Evolutionary conservation across 2,329 filamentous ascomycete species (phyloP), one percentile per base, ranked within the genome.

Genomic region (Aureobasidium leucospermi): DNA sequence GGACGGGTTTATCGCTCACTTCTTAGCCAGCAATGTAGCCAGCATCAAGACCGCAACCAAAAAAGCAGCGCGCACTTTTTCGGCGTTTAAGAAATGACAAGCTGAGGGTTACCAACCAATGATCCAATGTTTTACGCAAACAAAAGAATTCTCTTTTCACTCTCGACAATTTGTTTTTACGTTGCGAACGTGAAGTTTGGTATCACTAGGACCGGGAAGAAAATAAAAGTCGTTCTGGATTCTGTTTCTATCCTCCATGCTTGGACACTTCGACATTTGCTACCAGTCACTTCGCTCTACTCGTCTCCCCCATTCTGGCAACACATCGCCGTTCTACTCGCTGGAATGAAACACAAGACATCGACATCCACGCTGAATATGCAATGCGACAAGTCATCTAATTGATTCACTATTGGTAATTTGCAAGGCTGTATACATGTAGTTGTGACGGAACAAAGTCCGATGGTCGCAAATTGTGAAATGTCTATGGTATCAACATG

Each of bases 11-110:
- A 5, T 46, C 41, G 29, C 29, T 34, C 28, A 29, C 43, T 58
- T 58, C 32, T 58, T 58, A 47, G 43, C 38, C 43, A 43, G 23
- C 43, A 47, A 58, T 58, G 55, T 58, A 58, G 55, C 43, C 32
- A 43, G 16, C 43, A 58, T 34, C 45, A 58, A 48, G 28, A 36
- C 41, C 19, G 23, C 23, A 58, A 48, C 42, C 19, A 48, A 47
- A 58, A 58, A 48, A 48, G 39, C 29, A 41, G 34, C 55, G 55
- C 55, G 39, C 39, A 42, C 52, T 38, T 57, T 45, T 46, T 57
- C 41, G 52, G 52, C 52, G 52, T 57, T 57, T 29, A 45, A 46
- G 41, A 57, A 57, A 57, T 57, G 52, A 57, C 36, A 57, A 57
- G 52, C 29, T 36, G 39, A 41, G 23, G 41, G 39, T 57, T 36